Base-by-base conservation (phyloP, 352 stramenopile genomes). In the Globisporangium sylvaticum region DNA sequence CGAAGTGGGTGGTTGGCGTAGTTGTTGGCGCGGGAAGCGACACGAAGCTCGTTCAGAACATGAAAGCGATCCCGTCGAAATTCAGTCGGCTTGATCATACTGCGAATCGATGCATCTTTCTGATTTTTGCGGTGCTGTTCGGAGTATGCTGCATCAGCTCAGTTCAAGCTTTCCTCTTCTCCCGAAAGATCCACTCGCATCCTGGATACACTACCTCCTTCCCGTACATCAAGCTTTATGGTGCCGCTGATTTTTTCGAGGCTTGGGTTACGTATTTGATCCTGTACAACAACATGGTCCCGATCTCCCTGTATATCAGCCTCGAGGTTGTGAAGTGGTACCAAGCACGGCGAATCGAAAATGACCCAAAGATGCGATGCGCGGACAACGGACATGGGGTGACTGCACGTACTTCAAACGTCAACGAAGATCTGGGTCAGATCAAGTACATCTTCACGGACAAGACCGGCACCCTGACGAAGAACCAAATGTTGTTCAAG, bases 371-470 rank as follows among this genome's bases (percentile, higher is more conserved):
- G 37, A 89, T 96, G 71, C 71, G 71, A 12, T 89, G 77, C 24
- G 31, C 70, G 0, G 69, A 81, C 31, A 89, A 79, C 0, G 87
- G 79, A 0, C 74, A 77, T 9, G 80, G 82, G 0, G 90, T 96
- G 0, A 90, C 89, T n/a, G 95, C 90, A 4, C 88, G 96, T 0
- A 98, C 90, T 0, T 97, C 92, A 18, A 96, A 98, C 58, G 90
- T 99, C 55, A 98, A 97, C 46, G 95, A 97, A 79, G 92, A 98
- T 60, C 76, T 98, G 1, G 98, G 97, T 0, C 92, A 98, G 80
- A 98, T 99, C 69, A 94, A 98, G 67, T 99, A 99, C 76, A 95
- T 99, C 14, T 99, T 99, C 76, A 98, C 87, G 20, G 98, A 99
- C 74, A 99, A 99, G 74, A 99, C 97, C 1, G 98, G 98, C 8